Percentiles rank a stretch among this genome's conserved stretches.
These are phyloP conservation scores for Lanmaoa rubissima DNA, from an alignment of 768 basidiomycete species.

Conservation along the genomic window DNA sequence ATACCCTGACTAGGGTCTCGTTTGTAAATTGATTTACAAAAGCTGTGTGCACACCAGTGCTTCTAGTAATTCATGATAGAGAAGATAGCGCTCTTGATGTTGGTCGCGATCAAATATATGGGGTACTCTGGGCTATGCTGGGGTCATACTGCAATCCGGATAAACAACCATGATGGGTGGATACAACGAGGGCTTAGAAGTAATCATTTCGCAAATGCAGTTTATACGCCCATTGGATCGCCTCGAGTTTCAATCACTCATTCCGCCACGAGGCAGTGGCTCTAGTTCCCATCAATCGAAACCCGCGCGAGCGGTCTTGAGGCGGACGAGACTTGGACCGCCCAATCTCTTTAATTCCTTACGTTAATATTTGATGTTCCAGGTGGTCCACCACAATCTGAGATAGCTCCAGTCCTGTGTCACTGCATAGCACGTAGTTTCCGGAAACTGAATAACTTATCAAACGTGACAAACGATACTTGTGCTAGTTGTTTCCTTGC, in stretches of 20 bases:
- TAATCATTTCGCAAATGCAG: not conserved
- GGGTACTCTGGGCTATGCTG: not conserved
- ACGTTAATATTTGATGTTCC: no score
- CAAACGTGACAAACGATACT: no score
- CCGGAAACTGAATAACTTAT: no score
- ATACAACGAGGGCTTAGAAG: not conserved
- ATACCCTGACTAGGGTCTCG: not conserved
- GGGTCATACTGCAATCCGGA: not conserved
- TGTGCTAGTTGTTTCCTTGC: no score
- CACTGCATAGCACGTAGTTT: no score
- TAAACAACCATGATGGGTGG: not conserved
- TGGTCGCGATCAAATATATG: not conserved
- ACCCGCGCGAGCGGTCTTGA: not conserved
- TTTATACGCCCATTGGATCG: not conserved
- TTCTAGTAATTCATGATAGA: not conserved
- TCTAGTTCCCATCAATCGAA: not conserved
- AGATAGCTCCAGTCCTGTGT: no score
- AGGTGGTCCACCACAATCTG: no score
- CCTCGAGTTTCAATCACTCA: not conserved
- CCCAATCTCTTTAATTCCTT: not conserved
- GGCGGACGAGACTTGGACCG: not conserved
- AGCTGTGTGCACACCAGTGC: not conserved
- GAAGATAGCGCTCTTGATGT: not conserved
- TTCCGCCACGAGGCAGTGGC: no score
- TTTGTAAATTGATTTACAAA: not conserved